Base-by-base conservation (phyloP, 2,329 filamentous ascomycete species). In the Nemania bipapillata region DNA sequence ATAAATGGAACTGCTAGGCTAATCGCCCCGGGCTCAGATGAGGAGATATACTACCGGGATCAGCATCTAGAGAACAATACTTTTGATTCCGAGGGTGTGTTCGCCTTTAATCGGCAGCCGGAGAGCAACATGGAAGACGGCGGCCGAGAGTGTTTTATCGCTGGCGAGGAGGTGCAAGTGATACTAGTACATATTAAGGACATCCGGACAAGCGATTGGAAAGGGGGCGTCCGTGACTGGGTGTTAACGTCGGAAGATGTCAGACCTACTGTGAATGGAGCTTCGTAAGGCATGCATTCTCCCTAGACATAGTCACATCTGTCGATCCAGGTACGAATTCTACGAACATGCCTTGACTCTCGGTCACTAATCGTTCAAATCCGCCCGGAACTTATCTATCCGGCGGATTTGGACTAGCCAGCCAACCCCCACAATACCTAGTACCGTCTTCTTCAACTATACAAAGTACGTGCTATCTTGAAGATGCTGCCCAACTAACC, bases 1-100 rank as follows among this genome's bases (percentile, higher is more conserved):
- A 97, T 99, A 79, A 96, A 95, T 73, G 96, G 96, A n/a, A 86
- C 88, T 42, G 96, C 96, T 1, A 84, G 88, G 37, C 85, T 98
- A 40, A 86, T 96, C 15, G 85, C 90, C 1, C 79, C 84, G 4
- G 93, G 91, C 0, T 92, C 90, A 1, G 91, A 93, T 17, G 92
- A 97, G 78, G 96, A 98, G 81, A 83, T 82, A 59, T 98, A 91
- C 86, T 97, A 92, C 80, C 91, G 91, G 76, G 88, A 91, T 72
- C 86, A 89, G 75, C 96, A 99, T 83, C 82, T 97, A 72, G 93
- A 93, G 75, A 97, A 97, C 81, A 97, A 98, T 80, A 96, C 93
- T 0, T 97, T 96, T 75, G 90, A 90, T 52, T 82, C 83, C 37
- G 86, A 89, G 68, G 84, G 85, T 69, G 84, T 83, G 56, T 79